These are phyloP conservation scores for Lophiotrema nucula DNA, from an alignment of 495 filamentous ascomycete species.

Conservation along the genomic window DNA sequence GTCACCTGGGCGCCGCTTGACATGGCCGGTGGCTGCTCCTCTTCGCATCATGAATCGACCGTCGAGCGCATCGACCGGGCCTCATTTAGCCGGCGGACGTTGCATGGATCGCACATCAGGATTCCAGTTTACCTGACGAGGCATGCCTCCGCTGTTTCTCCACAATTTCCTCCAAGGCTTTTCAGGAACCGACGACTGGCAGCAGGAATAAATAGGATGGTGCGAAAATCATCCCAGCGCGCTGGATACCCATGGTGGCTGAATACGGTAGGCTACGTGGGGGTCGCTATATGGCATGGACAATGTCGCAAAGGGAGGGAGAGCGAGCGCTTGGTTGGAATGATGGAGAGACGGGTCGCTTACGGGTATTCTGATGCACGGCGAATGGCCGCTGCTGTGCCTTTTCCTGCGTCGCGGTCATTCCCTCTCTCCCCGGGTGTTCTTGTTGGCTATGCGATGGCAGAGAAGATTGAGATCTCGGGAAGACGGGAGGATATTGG, in stretches of 20 bases:
- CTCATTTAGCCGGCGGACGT: not conserved
- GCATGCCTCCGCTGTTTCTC: no score
- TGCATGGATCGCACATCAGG: not conserved
- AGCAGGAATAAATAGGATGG: conserved; percentile 1
- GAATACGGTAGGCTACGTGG: conserved; percentile 8
- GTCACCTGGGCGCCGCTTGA: no score
- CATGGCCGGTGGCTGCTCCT: not conserved
- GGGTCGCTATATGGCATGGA: not conserved
- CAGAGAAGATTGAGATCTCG: no score
- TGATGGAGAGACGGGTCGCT: not conserved
- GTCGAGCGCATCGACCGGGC: not conserved
- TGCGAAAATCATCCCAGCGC: conserved; percentile 21
- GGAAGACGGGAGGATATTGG: no score
- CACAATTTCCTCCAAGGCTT: not conserved
- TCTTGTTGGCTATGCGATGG: not conserved
- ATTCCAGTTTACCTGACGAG: not conserved
- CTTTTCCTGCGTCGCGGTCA: no score
- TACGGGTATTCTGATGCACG: no score
- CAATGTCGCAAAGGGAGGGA: not conserved
- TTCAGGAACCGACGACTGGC: conserved; percentile 10
- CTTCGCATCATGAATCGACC: not conserved
- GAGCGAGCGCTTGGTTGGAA: not conserved
- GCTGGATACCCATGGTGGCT: not conserved
- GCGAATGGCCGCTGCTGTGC: no score
- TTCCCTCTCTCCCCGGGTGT: no score